A percentile compares a stretch with the other conserved stretches of the same genome.
Conservation (phyloP, 148 eudicot species). For the Diospyros lotus region DNA sequence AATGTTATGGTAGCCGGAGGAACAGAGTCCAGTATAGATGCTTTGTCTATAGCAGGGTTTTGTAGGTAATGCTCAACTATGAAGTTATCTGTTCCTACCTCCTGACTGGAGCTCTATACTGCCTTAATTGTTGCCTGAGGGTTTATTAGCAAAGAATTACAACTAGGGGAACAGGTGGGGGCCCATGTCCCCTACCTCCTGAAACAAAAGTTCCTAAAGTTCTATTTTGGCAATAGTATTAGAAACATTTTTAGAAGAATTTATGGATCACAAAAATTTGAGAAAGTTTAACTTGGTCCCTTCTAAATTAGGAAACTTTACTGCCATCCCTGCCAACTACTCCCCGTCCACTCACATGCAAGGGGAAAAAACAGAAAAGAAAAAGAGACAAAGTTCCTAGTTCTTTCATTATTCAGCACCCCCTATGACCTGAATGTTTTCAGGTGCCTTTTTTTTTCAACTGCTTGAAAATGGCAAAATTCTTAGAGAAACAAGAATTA, state of each 20-base stretch:
- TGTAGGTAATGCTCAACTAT: slow-evolving; percentile 51
- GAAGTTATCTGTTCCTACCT: slow-evolving; percentile 14
- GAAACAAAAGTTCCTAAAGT: too few relatives aligned
- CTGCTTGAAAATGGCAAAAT: background rate
- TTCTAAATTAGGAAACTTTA: too few relatives aligned
- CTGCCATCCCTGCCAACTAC: too few relatives aligned
- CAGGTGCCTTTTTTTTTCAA: background rate
- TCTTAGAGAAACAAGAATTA: slow-evolving; percentile 6
- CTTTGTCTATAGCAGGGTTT: slow-evolving; percentile 93
- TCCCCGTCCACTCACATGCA: too few relatives aligned
- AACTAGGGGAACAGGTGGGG: too few relatives aligned
- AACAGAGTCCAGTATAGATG: slow-evolving; percentile 94
- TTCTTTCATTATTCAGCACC: background rate
- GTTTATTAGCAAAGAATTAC: background rate
- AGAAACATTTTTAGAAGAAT: too few relatives aligned
- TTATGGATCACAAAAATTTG: too few relatives aligned
- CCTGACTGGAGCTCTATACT: background rate
- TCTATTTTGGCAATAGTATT: too few relatives aligned
- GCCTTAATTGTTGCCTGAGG: background rate
- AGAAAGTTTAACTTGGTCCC: too few relatives aligned
- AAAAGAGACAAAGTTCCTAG: too few relatives aligned
- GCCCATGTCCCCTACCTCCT: too few relatives aligned
- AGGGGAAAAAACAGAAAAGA: too few relatives aligned
- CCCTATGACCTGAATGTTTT: background rate
- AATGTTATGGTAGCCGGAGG: slow-evolving; percentile 99